Evolutionary conservation across 1,139 yeast genomes (phyloP).

Genomic region (Nakaseomyces bracarensis): DNA sequence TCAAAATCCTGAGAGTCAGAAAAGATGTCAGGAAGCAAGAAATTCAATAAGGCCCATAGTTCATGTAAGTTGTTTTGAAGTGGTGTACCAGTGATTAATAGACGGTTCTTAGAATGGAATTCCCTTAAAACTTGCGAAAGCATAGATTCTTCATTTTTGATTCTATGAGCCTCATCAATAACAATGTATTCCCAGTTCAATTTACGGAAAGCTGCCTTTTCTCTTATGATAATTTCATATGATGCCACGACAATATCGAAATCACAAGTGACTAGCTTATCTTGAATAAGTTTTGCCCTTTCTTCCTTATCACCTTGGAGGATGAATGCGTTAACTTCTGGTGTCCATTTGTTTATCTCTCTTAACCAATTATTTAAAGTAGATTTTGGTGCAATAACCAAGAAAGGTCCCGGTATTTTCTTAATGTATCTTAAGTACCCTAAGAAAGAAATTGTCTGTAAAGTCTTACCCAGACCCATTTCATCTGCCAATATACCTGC

Average conservation of each 20-base stretch:
- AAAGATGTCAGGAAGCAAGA: conserved; percentile 87
- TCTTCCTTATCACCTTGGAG: conserved; percentile 82
- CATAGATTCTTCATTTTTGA: conserved; percentile 87
- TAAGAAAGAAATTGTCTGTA: conserved; percentile 84
- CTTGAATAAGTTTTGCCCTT: conserved; percentile 52
- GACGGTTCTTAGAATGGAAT: conserved; percentile 74
- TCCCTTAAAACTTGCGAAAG: conserved; percentile 83
- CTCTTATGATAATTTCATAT: conserved; percentile 86
- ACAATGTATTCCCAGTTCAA: conserved; percentile 89
- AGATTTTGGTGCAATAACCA: conserved; percentile 89
- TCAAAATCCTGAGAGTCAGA: conserved; percentile 86
- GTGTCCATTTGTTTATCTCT: conserved; percentile 91
- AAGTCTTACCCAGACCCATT: conserved; percentile 94
- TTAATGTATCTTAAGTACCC: conserved; percentile 77
- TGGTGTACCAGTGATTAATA: conserved; percentile 93
- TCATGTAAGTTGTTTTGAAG: conserved; percentile 91
- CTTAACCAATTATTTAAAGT: conserved; percentile 94
- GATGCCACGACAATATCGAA: conserved; percentile 88
- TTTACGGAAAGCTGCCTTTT: conserved; percentile 70
- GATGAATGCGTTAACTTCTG: conserved; percentile 81
- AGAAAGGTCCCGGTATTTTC: conserved; percentile 80
- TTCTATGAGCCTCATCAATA: conserved; percentile 95
- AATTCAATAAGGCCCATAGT: conserved; percentile 88
- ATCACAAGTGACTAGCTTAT: conserved; percentile 55
- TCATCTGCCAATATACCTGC: conserved; percentile 95